Evolutionary conservation across 2,329 filamentous ascomycete genomes (phyloP).

Genomic region (Mycosphaerella sp.): DNA sequence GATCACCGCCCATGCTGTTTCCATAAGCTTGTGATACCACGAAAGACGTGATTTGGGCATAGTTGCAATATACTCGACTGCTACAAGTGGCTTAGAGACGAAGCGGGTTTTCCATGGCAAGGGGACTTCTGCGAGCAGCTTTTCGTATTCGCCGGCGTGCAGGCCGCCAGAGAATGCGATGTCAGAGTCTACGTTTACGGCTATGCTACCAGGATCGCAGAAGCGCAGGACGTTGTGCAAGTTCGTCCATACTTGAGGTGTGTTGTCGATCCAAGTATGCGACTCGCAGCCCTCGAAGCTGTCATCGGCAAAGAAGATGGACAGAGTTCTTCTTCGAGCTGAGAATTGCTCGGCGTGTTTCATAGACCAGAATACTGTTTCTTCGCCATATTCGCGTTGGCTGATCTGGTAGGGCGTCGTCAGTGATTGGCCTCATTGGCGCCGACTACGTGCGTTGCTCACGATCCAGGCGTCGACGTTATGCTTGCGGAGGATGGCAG

Average conservation of each 20-base stretch:
- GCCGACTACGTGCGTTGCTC: not conserved
- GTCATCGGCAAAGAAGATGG: conserved; percentile 17
- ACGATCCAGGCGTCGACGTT: conserved; percentile 24
- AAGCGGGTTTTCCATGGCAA: conserved; percentile 12
- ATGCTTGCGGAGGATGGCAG: conserved; percentile 16
- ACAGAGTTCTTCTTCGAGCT: conserved; percentile 19
- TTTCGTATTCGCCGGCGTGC: conserved; percentile 15
- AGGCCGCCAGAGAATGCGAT: conserved; percentile 22
- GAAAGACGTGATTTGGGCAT: conserved; percentile 15
- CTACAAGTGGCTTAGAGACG: conserved; percentile 16
- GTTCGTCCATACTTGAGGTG: conserved; percentile 13
- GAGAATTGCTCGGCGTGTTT: conserved; percentile 22
- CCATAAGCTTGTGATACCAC: conserved; percentile 20
- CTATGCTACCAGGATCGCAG: conserved; percentile 15
- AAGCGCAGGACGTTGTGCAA: conserved; percentile 7
- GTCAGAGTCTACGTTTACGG: conserved; percentile 15
- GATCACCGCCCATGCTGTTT: conserved; percentile 21
- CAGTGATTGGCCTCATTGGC: not conserved
- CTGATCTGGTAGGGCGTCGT: conserved; percentile 8
- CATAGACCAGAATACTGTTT: conserved; percentile 24
- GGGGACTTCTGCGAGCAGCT: conserved; percentile 8
- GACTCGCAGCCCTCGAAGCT: conserved; percentile 4
- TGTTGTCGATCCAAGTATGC: conserved; percentile 21
- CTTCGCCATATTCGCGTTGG: conserved; percentile 23
- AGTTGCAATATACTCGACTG: conserved; percentile 21